Conservation (phyloP, 2,329 filamentous ascomycete species). For the Alternaria ventricosa region DNA sequence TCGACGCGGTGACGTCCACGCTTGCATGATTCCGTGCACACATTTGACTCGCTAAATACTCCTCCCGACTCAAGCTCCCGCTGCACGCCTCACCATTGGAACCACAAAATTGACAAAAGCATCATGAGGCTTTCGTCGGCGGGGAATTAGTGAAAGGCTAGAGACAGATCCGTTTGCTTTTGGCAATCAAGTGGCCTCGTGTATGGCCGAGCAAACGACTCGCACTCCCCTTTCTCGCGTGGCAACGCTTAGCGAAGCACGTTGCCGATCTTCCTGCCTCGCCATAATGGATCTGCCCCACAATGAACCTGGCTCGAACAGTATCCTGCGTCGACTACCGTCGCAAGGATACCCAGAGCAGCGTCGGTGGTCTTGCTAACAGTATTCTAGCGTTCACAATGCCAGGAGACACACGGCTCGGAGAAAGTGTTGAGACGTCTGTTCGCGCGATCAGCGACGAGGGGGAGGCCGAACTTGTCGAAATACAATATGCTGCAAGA, state of each 20-base stretch:
- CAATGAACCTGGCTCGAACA: constrained; percentile 10
- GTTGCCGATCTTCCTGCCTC: constrained; percentile 15
- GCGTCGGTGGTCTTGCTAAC: constrained; percentile 15
- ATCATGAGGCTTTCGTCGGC: neutral
- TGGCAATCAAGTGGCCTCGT: neutral
- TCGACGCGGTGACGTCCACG: neutral
- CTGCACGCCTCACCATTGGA: constrained; percentile 1
- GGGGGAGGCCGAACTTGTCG: neutral
- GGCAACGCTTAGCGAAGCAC: constrained; percentile 8
- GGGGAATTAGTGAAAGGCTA: neutral
- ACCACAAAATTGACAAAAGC: neutral
- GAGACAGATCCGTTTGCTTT: neutral
- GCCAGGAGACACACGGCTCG: constrained; percentile 4
- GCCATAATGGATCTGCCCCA: constrained; percentile 9
- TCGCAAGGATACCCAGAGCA: constrained; percentile 10
- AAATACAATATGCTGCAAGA: constrained; percentile 16
- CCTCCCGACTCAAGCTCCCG: constrained; percentile 5
- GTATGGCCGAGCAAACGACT: neutral
- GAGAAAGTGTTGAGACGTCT: constrained; percentile 17
- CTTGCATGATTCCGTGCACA: constrained; percentile 8
- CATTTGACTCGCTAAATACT: constrained; percentile 2
- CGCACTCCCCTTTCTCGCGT: neutral
- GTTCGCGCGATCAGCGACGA: constrained; percentile 12
- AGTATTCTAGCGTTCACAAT: constrained; percentile 14
- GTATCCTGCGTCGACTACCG: constrained; percentile 11